phyloP scores from a whole-genome alignment of 1,139 yeast genomes.

The Diutina pseudorugosa region DNA sequence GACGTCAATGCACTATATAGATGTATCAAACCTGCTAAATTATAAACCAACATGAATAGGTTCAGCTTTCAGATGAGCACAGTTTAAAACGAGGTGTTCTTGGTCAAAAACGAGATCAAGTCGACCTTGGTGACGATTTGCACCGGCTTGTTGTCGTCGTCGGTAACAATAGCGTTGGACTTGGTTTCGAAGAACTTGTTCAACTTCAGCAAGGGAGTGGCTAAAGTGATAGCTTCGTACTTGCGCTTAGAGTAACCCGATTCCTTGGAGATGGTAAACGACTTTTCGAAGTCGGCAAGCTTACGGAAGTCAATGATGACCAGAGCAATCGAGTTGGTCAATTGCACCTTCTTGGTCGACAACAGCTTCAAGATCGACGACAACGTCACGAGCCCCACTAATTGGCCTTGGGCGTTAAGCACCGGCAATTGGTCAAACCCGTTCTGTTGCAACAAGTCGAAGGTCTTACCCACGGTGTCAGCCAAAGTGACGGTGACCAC shows the following conservation, averaged over 20 bases:
- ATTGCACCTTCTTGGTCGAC: conserved; percentile 49
- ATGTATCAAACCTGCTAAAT: background rate
- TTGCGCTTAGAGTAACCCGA: conserved; percentile 50
- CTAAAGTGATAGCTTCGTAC: conserved; percentile 57
- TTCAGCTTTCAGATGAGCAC: no score
- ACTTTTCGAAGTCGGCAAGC: conserved; percentile 57
- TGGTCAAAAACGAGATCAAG: conserved; percentile 54
- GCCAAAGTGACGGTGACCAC: conserved; percentile 62
- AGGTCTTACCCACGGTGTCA: conserved; percentile 55
- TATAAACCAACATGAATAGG: no score
- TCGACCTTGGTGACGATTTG: conserved; percentile 87
- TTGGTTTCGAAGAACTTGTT: conserved; percentile 78
- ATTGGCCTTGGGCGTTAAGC: conserved; percentile 43
- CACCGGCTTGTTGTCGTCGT: conserved; percentile 55
- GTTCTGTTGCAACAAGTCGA: conserved; percentile 59
- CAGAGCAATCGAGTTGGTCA: conserved; percentile 47
- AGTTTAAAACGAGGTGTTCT: conserved; percentile 10
- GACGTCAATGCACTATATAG: background rate
- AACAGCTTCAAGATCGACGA: conserved; percentile 61
- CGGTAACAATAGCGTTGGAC: conserved; percentile 79
- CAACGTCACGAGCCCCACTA: conserved; percentile 68
- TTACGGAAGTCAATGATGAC: conserved; percentile 58
- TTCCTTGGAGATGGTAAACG: conserved; percentile 50
- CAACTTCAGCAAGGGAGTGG: conserved; percentile 56
- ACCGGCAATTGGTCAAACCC: conserved; percentile 87